Conservation (phyloP, 169 alveolate genomes). For the Theileria parva region DNA sequence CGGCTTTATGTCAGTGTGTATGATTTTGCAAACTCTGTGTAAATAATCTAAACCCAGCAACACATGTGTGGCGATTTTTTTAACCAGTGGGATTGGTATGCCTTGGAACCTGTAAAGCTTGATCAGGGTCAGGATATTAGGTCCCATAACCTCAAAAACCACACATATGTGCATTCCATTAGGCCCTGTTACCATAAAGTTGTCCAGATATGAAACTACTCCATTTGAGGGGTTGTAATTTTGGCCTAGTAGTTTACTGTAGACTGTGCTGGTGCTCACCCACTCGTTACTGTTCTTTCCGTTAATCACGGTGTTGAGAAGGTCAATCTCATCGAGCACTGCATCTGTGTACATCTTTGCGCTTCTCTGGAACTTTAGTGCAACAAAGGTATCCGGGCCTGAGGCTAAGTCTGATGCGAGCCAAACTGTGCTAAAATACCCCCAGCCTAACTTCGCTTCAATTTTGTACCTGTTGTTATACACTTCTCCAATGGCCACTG, state of each 20-base stretch:
- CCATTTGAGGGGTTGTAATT: slow-evolving; percentile 78
- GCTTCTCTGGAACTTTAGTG: slow-evolving; percentile 95
- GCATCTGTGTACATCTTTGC: slow-evolving; percentile 97
- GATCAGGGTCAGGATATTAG: slow-evolving; percentile 93
- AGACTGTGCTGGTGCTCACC: slow-evolving; percentile 69
- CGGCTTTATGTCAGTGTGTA: slow-evolving; percentile 99
- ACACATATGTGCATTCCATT: slow-evolving; percentile 97
- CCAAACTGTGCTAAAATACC: slow-evolving; percentile 99
- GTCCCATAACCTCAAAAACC: slow-evolving; percentile 98
- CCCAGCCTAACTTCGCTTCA: slow-evolving; percentile 98
- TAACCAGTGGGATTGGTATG: slow-evolving; percentile 90
- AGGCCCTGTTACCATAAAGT: slow-evolving; percentile 94
- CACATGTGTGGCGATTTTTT: slow-evolving; percentile 94
- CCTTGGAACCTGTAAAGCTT: slow-evolving; percentile 95
- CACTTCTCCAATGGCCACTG: slow-evolving; percentile 92
- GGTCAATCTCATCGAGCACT: slow-evolving; percentile 96
- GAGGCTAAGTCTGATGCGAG: slow-evolving; percentile 89
- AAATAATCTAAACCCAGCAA: slow-evolving; percentile 96
- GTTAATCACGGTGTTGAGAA: slow-evolving; percentile 85
- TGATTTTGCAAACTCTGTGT: slow-evolving; percentile 93
- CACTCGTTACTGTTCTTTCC: slow-evolving; percentile 75
- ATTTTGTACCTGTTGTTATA: slow-evolving; percentile 91
- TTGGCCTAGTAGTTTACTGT: slow-evolving; percentile 53
- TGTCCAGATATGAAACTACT: slow-evolving; percentile 91
- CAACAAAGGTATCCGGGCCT: slow-evolving; percentile 89